Percentiles rank a stretch among this genome's conserved stretches.
These are phyloP conservation scores for Rachicladosporium sp. DNA, from an alignment of 2,329 filamentous ascomycete genomes.

Conservation along the genomic window DNA sequence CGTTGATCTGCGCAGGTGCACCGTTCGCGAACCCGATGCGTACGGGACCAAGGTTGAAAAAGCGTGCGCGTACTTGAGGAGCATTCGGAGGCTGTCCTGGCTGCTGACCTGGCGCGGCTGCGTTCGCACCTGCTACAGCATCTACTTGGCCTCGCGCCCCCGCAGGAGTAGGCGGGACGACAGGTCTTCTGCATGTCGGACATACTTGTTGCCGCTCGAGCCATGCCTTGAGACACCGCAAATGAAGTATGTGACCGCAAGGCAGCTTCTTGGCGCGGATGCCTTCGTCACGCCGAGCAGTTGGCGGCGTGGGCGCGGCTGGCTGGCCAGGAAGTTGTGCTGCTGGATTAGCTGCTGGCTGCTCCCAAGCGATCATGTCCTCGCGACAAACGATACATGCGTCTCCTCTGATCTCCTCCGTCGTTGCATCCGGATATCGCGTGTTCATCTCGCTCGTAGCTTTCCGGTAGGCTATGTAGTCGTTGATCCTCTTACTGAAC, in stretches of 20 bases:
- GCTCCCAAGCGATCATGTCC: slow-evolving; percentile 75
- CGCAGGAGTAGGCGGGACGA: slow-evolving; percentile 28
- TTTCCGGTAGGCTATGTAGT: slow-evolving; percentile 79
- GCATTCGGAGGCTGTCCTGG: slow-evolving; percentile 19
- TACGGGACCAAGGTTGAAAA: slow-evolving; percentile 64
- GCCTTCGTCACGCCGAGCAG: slow-evolving; percentile 56
- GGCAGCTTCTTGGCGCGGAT: slow-evolving; percentile 88
- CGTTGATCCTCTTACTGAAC: slow-evolving; percentile 78
- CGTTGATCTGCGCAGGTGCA: slow-evolving; percentile 34
- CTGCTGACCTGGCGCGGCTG: slow-evolving; percentile 7
- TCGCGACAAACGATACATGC: slow-evolving; percentile 97
- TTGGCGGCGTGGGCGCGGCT: slow-evolving; percentile 22
- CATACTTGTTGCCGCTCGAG: slow-evolving; percentile 94
- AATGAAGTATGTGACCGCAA: slow-evolving; percentile 89
- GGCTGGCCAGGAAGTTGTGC: slow-evolving; percentile 15
- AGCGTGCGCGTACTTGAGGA: slow-evolving; percentile 21
- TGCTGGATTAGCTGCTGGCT: slow-evolving; percentile 29
- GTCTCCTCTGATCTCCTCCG: slow-evolving; percentile 71
- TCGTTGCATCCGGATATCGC: slow-evolving; percentile 77
- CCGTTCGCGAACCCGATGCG: slow-evolving; percentile 57
- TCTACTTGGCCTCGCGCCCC: slow-evolving; percentile 8
- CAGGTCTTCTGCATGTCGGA: slow-evolving; percentile 80
- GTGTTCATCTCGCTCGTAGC: slow-evolving; percentile 90
- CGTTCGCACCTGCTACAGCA: slow-evolving; percentile 7
- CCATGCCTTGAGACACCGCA: slow-evolving; percentile 92